Conservation (phyloP, 345 rosid genomes). For the Sisymbrium irio region DNA sequence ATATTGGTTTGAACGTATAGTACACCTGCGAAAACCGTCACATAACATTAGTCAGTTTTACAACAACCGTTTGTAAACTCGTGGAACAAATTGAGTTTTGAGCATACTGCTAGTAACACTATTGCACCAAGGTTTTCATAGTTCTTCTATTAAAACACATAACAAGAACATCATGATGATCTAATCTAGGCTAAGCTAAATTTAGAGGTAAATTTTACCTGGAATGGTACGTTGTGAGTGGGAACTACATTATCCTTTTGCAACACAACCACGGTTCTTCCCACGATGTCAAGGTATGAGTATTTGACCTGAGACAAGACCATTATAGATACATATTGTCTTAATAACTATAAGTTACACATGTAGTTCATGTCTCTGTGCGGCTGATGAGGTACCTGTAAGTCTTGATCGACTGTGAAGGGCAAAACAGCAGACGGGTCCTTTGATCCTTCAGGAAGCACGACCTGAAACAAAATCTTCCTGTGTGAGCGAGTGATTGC, state of each 20-base stretch:
- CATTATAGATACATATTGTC: neutral
- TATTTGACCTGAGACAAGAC: conserved; percentile 62
- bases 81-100: neutral
- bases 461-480: conserved; percentile 65
- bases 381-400: conserved; percentile 52
- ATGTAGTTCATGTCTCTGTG: neutral
- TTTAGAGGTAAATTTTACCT: conserved; percentile 48
- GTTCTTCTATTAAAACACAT: neutral
- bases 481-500: conserved; percentile 7
- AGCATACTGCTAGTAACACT: neutral
- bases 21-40: conserved; percentile 57
- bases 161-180: neutral
- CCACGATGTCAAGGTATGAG: conserved; percentile 94
- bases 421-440: conserved; percentile 83
- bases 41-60: neutral
- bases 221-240: conserved; percentile 71
- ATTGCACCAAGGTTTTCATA: neutral
- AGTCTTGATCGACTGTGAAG: conserved; percentile 71
- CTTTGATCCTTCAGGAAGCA: conserved; percentile 93
- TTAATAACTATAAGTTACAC: neutral
- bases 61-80: neutral
- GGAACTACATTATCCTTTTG: conserved; percentile 88
- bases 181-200: neutral
- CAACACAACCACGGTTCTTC: conserved; percentile 90
- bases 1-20: conserved; percentile 84